phyloP scores from a whole-genome alignment of 2,329 filamentous ascomycete species.

The Microdochium trichocladiopsis region DNA sequence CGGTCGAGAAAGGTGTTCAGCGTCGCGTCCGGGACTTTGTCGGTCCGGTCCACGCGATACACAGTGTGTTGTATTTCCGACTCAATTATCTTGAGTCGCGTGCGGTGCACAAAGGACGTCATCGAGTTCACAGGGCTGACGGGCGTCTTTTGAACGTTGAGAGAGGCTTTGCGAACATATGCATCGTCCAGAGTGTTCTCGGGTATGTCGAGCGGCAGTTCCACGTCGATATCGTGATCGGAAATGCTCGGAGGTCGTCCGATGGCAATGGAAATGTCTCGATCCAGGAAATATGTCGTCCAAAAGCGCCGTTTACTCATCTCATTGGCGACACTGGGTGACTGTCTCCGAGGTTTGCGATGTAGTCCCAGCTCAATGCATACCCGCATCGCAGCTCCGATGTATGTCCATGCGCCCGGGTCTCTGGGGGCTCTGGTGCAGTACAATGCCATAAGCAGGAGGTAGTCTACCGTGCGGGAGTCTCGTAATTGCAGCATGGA shows the following conservation, averaged over 20 bases:
- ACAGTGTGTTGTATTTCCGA: slow-evolving; percentile 20
- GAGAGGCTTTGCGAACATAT: slow-evolving; percentile 13
- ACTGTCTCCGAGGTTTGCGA: slow-evolving; percentile 13
- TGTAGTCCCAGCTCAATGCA: slow-evolving; percentile 21
- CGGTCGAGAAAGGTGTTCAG: slow-evolving; percentile 15
- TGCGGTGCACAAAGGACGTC: slow-evolving; percentile 20
- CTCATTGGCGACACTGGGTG: slow-evolving; percentile 14
- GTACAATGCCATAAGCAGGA: slow-evolving; percentile 20
- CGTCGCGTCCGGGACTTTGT: slow-evolving; percentile 12
- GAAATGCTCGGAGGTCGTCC: slow-evolving; percentile 19
- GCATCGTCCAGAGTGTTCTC: slow-evolving; percentile 16
- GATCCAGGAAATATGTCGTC: slow-evolving; percentile 20
- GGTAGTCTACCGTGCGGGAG: slow-evolving; percentile 17
- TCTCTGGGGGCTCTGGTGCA: slow-evolving; percentile 20
- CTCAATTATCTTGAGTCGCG: slow-evolving; percentile 18
- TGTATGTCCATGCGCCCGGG: slow-evolving; percentile 20
- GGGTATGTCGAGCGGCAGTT: slow-evolving; percentile 18
- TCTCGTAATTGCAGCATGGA: slow-evolving; percentile 16
- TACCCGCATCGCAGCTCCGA: slow-evolving; percentile 17
- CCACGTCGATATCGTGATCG: slow-evolving; percentile 21
- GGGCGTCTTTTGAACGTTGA: slow-evolving; percentile 11
- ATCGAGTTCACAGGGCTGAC: slow-evolving; percentile 14
- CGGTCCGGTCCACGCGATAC: slow-evolving; percentile 17
- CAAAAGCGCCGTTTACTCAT: slow-evolving; percentile 22
- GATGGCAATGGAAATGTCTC: slow-evolving; percentile 20